A percentile compares a stretch with the other conserved stretches of the same genome.
These are phyloP conservation scores for Galerina sulciceps DNA, from an alignment of 768 basidiomycete genomes.

Conservation along the genomic window DNA sequence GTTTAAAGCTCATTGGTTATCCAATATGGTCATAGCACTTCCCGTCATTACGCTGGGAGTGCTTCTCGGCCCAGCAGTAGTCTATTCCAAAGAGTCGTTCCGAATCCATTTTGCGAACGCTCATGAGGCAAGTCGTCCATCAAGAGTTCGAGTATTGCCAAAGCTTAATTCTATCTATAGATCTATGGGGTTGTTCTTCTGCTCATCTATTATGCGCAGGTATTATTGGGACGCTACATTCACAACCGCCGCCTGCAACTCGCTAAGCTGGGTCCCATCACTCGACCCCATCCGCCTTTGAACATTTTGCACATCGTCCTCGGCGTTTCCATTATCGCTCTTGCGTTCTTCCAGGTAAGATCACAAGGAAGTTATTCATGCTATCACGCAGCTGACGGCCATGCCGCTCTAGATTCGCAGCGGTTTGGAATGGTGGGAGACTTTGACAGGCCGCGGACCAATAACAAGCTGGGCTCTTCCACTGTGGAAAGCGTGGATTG, in stretches of 20 bases:
- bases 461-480: constrained; percentile 41
- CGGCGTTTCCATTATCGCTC: constrained; percentile 50
- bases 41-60: constrained; percentile 55
- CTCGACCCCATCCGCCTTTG: constrained; percentile 47
- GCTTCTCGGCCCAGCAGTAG: constrained; percentile 51
- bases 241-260: constrained; percentile 41
- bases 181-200: constrained; percentile 57
- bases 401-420: constrained; percentile 38
- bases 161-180: constrained; percentile 29
- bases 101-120: constrained; percentile 46
- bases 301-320: constrained; percentile 62
- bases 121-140: constrained; percentile 46
- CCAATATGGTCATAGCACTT: constrained; percentile 51
- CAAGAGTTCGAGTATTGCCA: background rate
- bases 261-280: constrained; percentile 29
- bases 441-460: constrained; percentile 36
- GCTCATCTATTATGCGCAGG: constrained; percentile 53
- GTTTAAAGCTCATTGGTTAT: constrained; percentile 59
- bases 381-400: background rate
- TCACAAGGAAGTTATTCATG: background rate
- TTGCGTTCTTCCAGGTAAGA: constrained; percentile 57
- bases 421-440: constrained; percentile 49
- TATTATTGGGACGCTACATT: constrained; percentile 55
- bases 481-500: constrained; percentile 49
- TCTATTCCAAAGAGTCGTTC: constrained; percentile 40